Percentiles rank a stretch among this genome's conserved stretches.
These are phyloP conservation scores for Multifurca ochricompacta DNA, from an alignment of 768 basidiomycete genomes.

Conservation along the genomic window DNA sequence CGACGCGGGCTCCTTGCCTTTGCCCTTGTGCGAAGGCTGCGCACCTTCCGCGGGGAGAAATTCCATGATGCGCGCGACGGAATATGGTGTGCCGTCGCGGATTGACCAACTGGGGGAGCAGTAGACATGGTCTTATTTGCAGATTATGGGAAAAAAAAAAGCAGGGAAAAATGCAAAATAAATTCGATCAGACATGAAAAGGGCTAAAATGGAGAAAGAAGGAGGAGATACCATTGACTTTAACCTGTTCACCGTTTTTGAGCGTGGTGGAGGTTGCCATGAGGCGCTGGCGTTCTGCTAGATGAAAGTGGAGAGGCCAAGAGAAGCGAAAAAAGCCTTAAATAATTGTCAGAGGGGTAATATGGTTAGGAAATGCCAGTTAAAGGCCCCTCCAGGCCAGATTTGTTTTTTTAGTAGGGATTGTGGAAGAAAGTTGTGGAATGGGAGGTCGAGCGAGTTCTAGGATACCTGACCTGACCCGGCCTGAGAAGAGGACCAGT, in stretches of 20 bases:
- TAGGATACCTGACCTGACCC: too few species aligned
- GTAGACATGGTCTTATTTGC: slow-evolving; percentile 82
- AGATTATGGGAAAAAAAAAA: slow-evolving; percentile 8
- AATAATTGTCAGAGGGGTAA: slow-evolving; percentile 7
- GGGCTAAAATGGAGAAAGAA: slow-evolving; percentile 16
- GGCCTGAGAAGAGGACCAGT: slow-evolving; percentile 13
- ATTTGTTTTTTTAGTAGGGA: slow-evolving; percentile 2
- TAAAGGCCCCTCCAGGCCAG: background rate
- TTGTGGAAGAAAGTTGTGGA: slow-evolving; percentile 6
- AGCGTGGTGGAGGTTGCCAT: slow-evolving; percentile 47
- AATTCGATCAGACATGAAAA: slow-evolving; percentile 26
- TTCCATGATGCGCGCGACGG: slow-evolving; percentile 94
- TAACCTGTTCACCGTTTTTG: slow-evolving; percentile 78
- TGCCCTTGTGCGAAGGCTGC: slow-evolving; percentile 39
- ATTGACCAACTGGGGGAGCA: slow-evolving; percentile 90
- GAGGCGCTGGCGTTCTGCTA: slow-evolving; percentile 27
- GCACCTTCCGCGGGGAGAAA: slow-evolving; percentile 77
- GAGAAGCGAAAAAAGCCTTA: background rate
- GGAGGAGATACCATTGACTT: slow-evolving; percentile 67
- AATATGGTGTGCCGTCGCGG: slow-evolving; percentile 92
- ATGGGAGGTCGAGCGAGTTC: slow-evolving; percentile 11
- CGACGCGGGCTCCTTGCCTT: slow-evolving; percentile 56
- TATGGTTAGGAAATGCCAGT: background rate
- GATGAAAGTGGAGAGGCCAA: slow-evolving; percentile 19
- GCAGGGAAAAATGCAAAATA: background rate